Conservation (phyloP, 805 yeast species). For the Kodamaea hsintzibuensis region DNA sequence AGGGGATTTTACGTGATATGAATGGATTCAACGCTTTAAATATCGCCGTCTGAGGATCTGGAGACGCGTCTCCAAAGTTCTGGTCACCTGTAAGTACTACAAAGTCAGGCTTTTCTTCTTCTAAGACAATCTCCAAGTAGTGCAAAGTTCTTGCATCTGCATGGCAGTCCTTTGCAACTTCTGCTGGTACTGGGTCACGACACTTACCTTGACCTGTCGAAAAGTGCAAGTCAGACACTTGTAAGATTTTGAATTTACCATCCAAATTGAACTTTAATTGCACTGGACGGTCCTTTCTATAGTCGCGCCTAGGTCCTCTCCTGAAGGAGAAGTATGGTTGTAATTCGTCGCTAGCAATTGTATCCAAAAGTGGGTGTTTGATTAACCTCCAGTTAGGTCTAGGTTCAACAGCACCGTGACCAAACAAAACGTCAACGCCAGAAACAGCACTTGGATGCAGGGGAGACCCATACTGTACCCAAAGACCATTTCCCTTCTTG, state of each 20-base stretch:
- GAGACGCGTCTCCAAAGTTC: constrained; percentile 74
- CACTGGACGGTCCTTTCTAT: constrained; percentile 26
- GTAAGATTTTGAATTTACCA: constrained; percentile 73
- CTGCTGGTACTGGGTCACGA: constrained; percentile 66
- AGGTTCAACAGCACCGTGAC: constrained; percentile 73
- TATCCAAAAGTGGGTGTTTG: constrained; percentile 21
- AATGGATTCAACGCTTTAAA: constrained; percentile 75
- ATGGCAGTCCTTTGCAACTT: constrained; percentile 51
- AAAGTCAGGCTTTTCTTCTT: constrained; percentile 77
- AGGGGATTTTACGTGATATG: constrained; percentile 69
- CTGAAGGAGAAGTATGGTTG: constrained; percentile 32
- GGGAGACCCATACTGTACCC: constrained; percentile 56
- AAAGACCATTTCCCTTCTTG: constrained; percentile 49
- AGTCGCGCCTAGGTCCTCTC: constrained; percentile 35
- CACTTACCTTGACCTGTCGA: constrained; percentile 84
- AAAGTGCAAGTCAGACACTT: constrained; percentile 89
- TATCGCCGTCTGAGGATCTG: constrained; percentile 82
- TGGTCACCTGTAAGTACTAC: constrained; percentile 93
- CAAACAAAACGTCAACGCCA: constrained; percentile 70
- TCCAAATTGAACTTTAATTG: constrained; percentile 37
- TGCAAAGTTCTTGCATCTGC: constrained; percentile 75
- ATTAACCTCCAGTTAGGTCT: constrained; percentile 65
- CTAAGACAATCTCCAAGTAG: constrained; percentile 65
- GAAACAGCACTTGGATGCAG: constrained; percentile 41
- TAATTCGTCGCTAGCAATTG: constrained; percentile 12